Percentiles rank a stretch among this genome's conserved stretches.
Conservation (phyloP, 768 basidiomycete species). For the Gyrodon lividus region DNA sequence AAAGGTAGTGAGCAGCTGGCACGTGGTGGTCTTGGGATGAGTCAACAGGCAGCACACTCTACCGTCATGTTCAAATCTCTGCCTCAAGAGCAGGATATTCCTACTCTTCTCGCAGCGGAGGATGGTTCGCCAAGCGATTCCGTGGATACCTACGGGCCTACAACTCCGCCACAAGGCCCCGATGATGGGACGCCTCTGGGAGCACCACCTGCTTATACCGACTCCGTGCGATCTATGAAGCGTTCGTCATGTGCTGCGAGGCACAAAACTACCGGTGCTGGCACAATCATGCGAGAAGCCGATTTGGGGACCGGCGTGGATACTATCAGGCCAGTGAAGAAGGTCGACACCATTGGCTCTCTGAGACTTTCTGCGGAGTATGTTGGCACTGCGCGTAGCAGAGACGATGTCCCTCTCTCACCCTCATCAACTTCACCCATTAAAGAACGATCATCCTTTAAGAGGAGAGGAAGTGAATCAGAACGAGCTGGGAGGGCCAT, state of each 20-base stretch:
- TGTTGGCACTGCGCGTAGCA: constrained; percentile 64
- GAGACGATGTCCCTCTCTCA: constrained; percentile 47
- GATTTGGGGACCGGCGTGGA: constrained; percentile 87
- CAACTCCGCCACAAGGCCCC: constrained; percentile 32
- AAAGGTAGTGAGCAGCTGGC: constrained; percentile 57
- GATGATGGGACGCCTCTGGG: constrained; percentile 43
- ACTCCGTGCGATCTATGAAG: constrained; percentile 59
- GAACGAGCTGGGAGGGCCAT: constrained; percentile 66
- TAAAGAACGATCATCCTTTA: constrained; percentile 40
- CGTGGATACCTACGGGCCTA: constrained; percentile 34
- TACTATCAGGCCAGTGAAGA: constrained; percentile 92
- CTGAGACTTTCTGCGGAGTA: constrained; percentile 76
- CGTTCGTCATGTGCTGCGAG: constrained; percentile 82
- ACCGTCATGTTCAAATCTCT: constrained; percentile 64
- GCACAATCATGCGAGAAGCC: constrained; percentile 75
- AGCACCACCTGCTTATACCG: constrained; percentile 71
- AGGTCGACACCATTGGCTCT: constrained; percentile 79
- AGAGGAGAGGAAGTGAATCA: constrained; percentile 51
- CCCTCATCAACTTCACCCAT: constrained; percentile 47
- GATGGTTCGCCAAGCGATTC: constrained; percentile 43
- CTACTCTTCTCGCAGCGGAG: constrained; percentile 37
- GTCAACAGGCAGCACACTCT: constrained; percentile 59
- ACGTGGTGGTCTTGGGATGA: constrained; percentile 45
- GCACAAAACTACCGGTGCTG: constrained; percentile 55
- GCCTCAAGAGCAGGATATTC: constrained; percentile 41